Base-by-base conservation (phyloP, 2,329 filamentous ascomycete species). In the Leptosphaerulina australis region DNA sequence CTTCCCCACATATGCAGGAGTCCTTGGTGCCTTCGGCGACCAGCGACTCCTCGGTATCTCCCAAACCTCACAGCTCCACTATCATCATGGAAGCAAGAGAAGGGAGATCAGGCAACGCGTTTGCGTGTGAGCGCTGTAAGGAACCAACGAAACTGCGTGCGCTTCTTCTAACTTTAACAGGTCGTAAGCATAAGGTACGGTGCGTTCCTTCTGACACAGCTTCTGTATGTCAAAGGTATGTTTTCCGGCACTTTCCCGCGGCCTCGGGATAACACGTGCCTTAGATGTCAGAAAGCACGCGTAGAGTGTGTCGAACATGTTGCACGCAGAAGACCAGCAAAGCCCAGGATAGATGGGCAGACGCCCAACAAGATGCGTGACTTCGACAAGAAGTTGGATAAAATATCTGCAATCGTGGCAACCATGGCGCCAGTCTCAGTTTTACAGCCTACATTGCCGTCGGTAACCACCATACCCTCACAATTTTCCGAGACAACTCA, bases 281-380 rank as follows among this genome's bases (percentile, higher is more conserved):
- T 29, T 56, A 72, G 69, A 50, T 72, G 69, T 39, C 66, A 69
- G 53, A 71, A 69, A 56, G 69, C 69, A 35, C 62, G 67, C 34
- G 69, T 69, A 18, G 67, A 69, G 30, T 72, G 69, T 52, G 60
- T 71, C 50, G 67, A 72, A 46, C 69, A 72, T 66, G 57, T 72
- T 53, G 68, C 69, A 44, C 69, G 69, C 39, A 60, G 69, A 35
- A 55, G 69, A 28, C 69, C 67, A 58, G 64, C 69, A 56, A 72
- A 71, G 50, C 59, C 63, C 29, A 66, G 62, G 51, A 54, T 51
- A 18, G 62, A 64, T 28, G 49, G 49, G 10, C 49, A 53, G 33
- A 58, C 63, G 25, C 65, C 68, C 30, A 66, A 53, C 51, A 62
- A 62, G 38, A 48, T 66, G 44, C 64, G 65, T 54, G 68, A 72